Evolutionary conservation across 495 filamentous ascomycete genomes (phyloP), one percentile per base, ranked within the genome.

Genomic region (Paragyromitra xinjiangensis): DNA sequence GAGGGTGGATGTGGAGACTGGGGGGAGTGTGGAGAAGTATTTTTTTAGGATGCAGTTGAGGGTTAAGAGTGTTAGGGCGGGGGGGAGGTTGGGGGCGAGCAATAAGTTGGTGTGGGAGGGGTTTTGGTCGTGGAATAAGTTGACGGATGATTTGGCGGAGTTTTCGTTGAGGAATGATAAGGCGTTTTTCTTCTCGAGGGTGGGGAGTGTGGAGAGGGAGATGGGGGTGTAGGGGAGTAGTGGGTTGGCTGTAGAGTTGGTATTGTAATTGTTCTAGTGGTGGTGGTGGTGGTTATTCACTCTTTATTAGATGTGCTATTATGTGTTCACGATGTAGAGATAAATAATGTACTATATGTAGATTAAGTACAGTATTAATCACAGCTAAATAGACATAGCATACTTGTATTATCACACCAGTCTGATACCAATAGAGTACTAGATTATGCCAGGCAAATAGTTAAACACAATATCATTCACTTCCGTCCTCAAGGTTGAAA

Each of bases 111-210:
- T 84, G 0, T 98, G 96, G 96, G 91, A 91, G 82, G 92, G 93
- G 0, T 97, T 92, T 84, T 97, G 93, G 91, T 94, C 90, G 84
- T 96, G 95, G 78, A 96, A 97, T 81, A 87, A 87, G 80, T 84
- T 97, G 78, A 95, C 94, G 22, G 94, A 95, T 81, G 94, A 97
- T 83, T 93, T 93, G 91, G 93, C 88, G 0, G 91, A 93, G 84
- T 98, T 98, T 84, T 86, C 88, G 19, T 84, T 95, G 74, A 71
- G 67, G 77, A 48, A 48, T 71, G 53, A 39, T 29, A 8, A 56
- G 19, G 51, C 8, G 72, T 55, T 53, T 48, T 64, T 64, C 14
- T 55, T 55, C 26, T 12, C 11, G 77, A 86, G 95, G 42, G 96
- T 99, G 11, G 68, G 66, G 8, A 67, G 65, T n/a, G 67, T 78